Percentiles rank a stretch among this genome's conserved stretches.
Evolutionary conservation across 768 basidiomycete genomes (phyloP).

Genomic region (Hemileccinum rubropunctum): DNA sequence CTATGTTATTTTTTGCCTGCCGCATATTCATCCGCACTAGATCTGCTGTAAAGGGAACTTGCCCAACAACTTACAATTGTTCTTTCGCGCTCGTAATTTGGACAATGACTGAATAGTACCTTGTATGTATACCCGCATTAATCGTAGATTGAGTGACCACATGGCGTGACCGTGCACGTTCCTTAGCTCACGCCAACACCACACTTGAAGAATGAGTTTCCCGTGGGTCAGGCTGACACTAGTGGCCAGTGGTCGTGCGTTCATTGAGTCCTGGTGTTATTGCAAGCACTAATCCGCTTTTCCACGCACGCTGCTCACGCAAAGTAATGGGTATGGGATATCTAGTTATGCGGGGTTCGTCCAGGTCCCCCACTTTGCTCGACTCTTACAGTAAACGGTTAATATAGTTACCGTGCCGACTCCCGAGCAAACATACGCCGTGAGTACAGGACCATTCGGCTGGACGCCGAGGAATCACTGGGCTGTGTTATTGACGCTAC

Average conservation of each 20-base stretch:
- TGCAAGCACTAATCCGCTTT: conserved; percentile 7
- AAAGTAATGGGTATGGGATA: conserved; percentile 58
- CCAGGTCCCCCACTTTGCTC: conserved; percentile 5
- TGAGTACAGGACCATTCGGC: conserved; percentile 14
- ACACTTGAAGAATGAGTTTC: conserved; percentile 40
- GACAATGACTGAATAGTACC: conserved; percentile 3
- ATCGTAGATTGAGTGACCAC: conserved; percentile 13
- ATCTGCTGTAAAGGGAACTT: conserved; percentile 8
- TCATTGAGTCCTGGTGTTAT: not conserved
- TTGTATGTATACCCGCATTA: conserved; percentile 11
- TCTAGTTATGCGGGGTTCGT: conserved; percentile 56
- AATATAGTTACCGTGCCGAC: conserved; percentile 33
- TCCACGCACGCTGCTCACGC: not conserved
- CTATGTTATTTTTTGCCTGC: conserved; percentile 10
- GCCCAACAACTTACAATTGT: conserved; percentile 6
- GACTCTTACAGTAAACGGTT: conserved; percentile 3
- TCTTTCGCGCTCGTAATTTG: conserved; percentile 9
- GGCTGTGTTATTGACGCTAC: conserved; percentile 1
- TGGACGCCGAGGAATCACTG: not conserved
- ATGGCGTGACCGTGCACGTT: too few relatives aligned
- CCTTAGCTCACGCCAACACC: not conserved
- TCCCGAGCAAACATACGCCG: conserved; percentile 36
- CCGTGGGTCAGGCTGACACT: conserved; percentile 57
- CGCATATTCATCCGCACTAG: conserved; percentile 6
- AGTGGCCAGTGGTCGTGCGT: conserved; percentile 48